Evolutionary conservation across 2,329 filamentous ascomycete species (phyloP).

Genomic region (Talaromyces rugulosus): DNA sequence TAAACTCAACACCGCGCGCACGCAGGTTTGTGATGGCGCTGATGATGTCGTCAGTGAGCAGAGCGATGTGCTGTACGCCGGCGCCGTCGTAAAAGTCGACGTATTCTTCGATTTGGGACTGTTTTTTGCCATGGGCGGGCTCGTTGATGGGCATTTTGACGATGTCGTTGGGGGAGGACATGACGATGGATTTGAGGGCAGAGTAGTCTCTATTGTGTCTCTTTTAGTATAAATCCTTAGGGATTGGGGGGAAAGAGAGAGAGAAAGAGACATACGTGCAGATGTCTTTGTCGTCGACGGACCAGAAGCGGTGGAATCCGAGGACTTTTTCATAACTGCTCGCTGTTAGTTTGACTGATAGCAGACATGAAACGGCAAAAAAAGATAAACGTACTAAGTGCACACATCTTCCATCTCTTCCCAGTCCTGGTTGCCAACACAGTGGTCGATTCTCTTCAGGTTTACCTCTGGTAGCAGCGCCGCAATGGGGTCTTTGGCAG

Average conservation of each 20-base stretch:
- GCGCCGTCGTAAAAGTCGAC: conserved; percentile 85
- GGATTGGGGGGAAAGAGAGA: neutral
- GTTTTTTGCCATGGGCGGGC: conserved; percentile 82
- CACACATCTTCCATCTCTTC: conserved; percentile 70
- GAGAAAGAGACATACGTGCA: conserved; percentile 51
- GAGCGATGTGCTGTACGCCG: conserved; percentile 89
- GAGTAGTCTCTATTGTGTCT: conserved; percentile 63
- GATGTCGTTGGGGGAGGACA: conserved; percentile 76
- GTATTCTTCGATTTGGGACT: conserved; percentile 91
- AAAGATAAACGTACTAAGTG: conserved; percentile 48
- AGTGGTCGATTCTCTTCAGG: conserved; percentile 83
- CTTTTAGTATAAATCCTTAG: conserved; percentile 1
- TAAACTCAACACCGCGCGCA: conserved; percentile 88
- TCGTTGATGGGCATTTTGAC: conserved; percentile 99
- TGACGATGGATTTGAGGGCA: conserved; percentile 82
- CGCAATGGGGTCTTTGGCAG: conserved; percentile 41
- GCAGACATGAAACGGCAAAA: neutral
- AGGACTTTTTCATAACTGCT: conserved; percentile 78
- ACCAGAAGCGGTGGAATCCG: conserved; percentile 96
- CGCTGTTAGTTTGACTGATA: neutral
- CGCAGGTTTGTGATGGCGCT: conserved; percentile 70
- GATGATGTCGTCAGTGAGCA: conserved; percentile 78
- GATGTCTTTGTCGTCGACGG: conserved; percentile 88
- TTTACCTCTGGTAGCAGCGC: conserved; percentile 58
- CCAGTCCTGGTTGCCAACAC: conserved; percentile 96